These are phyloP conservation scores for Trichoderma harzianum DNA, from an alignment of 2,329 filamentous ascomycete species.

Conservation along the genomic window DNA sequence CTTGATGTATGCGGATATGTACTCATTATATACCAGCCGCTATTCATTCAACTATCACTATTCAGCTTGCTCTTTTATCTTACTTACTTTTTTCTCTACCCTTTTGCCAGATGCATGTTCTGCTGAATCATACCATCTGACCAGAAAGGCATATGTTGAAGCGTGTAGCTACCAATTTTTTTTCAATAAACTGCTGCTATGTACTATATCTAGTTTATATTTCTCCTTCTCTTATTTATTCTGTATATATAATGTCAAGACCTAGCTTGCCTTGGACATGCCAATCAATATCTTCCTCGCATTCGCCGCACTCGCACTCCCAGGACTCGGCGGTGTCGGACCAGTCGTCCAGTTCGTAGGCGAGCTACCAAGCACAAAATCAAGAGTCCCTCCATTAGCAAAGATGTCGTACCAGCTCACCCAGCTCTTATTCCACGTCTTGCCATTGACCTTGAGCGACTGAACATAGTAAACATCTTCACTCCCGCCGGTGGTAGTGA, in stretches of 20 bases:
- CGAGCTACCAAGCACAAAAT: conserved; percentile 58
- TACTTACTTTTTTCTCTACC: too few relatives aligned
- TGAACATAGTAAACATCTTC: conserved; percentile 59
- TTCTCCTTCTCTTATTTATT: neutral
- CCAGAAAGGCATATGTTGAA: neutral
- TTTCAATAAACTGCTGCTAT: neutral
- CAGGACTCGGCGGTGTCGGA: conserved; percentile 59
- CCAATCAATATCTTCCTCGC: conserved; percentile 19
- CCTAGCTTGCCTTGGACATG: neutral
- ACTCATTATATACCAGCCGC: conserved; percentile 2
- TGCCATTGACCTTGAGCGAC: conserved; percentile 61
- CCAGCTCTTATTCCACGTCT: conserved; percentile 62
- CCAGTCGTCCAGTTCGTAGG: conserved; percentile 57
- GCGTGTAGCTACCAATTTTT: neutral
- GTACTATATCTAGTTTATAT: neutral
- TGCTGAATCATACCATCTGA: neutral
- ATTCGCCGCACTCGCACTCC: conserved; percentile 27
- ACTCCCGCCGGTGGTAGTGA: conserved; percentile 51
- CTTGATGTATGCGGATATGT: conserved; percentile 14
- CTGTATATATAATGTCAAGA: neutral
- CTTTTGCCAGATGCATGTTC: neutral
- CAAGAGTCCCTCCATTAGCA: conserved; percentile 57
- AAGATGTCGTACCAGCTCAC: conserved; percentile 65
- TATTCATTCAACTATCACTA: neutral
- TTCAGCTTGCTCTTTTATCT: neutral